Conservation (phyloP, 306 rosid genomes). For the Comarum palustre region DNA sequence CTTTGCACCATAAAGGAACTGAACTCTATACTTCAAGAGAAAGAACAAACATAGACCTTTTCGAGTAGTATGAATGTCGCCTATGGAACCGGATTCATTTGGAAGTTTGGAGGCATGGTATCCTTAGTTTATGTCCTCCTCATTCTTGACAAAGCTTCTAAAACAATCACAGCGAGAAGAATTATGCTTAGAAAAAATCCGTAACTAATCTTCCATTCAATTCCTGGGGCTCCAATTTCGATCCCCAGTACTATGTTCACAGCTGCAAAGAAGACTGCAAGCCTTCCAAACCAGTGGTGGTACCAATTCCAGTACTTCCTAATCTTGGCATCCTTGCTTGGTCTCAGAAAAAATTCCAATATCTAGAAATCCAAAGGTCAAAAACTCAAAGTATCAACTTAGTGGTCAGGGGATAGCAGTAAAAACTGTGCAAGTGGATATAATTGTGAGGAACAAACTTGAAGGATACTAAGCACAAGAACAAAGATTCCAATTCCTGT, state of each 20-base stretch:
- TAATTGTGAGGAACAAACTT: conserved; percentile 46
- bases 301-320: conserved; percentile 87
- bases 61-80: conserved; percentile 2
- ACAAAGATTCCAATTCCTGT: conserved; percentile 87
- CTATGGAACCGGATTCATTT: conserved; percentile 44
- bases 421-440: background rate
- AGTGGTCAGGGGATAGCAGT: background rate
- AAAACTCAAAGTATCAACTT: conserved; percentile 3
- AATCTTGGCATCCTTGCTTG: conserved; percentile 63
- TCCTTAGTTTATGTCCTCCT: conserved; percentile 50
- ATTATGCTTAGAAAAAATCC: conserved; percentile 70
- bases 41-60: background rate
- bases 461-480: conserved; percentile 81
- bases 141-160: conserved; percentile 68
- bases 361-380: conserved; percentile 44
- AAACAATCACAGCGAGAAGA: conserved; percentile 54
- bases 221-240: conserved; percentile 71
- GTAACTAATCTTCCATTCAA: conserved; percentile 74
- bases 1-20: background rate
- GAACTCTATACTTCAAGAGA: background rate
- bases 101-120: conserved; percentile 56
- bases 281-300: conserved; percentile 87
- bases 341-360: conserved; percentile 75
- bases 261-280: conserved; percentile 82
- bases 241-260: conserved; percentile 86